Percentiles rank a stretch among this genome's conserved stretches.
Conservation (phyloP, 1,284 basidiomycete genomes). For the Cerioporus squamosus region DNA sequence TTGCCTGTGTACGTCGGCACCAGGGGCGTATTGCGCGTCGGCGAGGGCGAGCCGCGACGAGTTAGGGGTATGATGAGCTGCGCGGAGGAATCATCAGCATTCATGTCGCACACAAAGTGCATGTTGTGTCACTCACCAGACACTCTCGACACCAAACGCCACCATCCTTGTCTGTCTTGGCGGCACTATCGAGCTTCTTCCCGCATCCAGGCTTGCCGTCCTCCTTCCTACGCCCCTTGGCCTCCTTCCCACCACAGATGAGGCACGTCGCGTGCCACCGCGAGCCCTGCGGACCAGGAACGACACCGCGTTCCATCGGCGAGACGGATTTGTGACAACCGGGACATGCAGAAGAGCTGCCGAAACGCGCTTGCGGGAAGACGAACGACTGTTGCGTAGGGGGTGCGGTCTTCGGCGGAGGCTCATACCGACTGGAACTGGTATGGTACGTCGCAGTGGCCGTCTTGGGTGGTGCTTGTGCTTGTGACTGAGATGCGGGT, state of each 20-base stretch:
- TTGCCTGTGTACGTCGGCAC: slow-evolving; percentile 52
- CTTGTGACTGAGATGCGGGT: slow-evolving; percentile 9
- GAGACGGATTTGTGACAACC: slow-evolving; percentile 75
- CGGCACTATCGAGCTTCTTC: slow-evolving; percentile 80
- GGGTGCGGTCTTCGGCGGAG: slow-evolving; percentile 45
- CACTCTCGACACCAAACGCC: slow-evolving; percentile 85
- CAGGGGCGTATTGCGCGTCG: slow-evolving; percentile 48
- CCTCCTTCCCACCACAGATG: slow-evolving; percentile 74
- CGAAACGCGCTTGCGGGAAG: slow-evolving; percentile 57
- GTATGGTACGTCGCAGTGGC: slow-evolving; percentile 29
- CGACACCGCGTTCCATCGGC: slow-evolving; percentile 81
- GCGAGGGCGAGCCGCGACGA: slow-evolving; percentile 53
- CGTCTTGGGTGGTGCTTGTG: slow-evolving; percentile 25
- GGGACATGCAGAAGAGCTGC: slow-evolving; percentile 65
- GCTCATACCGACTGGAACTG: slow-evolving; percentile 51
- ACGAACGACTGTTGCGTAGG: slow-evolving; percentile 42
- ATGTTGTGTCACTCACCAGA: slow-evolving; percentile 52
- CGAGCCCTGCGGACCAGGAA: slow-evolving; percentile 78
- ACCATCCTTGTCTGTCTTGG: slow-evolving; percentile 72
- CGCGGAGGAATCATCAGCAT: not conserved
- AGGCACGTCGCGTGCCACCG: slow-evolving; percentile 79
- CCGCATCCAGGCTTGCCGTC: slow-evolving; percentile 74
- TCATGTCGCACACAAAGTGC: not conserved
- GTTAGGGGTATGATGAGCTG: slow-evolving; percentile 62
- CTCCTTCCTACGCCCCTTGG: slow-evolving; percentile 46